These are phyloP conservation scores for Candida krabiensis DNA, from an alignment of 805 yeast species.

Conservation along the genomic window DNA sequence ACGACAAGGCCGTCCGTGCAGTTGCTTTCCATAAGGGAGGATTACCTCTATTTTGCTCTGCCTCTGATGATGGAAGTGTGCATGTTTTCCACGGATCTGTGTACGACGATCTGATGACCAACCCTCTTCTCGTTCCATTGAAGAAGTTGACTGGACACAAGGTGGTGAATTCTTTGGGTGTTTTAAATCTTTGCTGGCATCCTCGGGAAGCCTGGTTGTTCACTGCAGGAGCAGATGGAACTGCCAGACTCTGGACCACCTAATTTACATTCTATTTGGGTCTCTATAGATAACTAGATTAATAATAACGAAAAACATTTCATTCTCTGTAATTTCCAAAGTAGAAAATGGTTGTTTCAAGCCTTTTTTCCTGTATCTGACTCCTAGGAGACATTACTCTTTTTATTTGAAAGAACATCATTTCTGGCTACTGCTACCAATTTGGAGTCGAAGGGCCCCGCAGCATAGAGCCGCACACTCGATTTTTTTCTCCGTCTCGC, in stretches of 20 bases:
- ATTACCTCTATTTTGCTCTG: slow-evolving; percentile 89
- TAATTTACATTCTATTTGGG: slow-evolving; percentile 29
- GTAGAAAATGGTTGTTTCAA: neutral
- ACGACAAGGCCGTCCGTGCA: slow-evolving; percentile 88
- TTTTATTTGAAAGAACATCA: too few species aligned
- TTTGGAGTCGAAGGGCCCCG: neutral
- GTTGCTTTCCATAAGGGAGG: slow-evolving; percentile 83
- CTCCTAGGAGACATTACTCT: neutral
- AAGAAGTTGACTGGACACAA: slow-evolving; percentile 92
- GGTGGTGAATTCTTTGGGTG: slow-evolving; percentile 77
- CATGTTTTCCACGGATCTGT: slow-evolving; percentile 97
- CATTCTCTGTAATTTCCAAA: too few species aligned
- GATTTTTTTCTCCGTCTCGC: too few species aligned
- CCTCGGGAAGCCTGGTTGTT: slow-evolving; percentile 98
- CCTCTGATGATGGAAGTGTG: slow-evolving; percentile 90
- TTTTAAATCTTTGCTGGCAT: slow-evolving; percentile 88
- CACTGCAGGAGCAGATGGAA: slow-evolving; percentile 95
- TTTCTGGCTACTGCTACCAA: neutral
- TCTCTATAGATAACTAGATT: neutral
- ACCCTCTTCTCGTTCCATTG: slow-evolving; percentile 93
- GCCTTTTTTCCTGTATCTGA: neutral
- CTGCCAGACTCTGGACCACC: slow-evolving; percentile 96
- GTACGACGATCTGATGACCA: slow-evolving; percentile 91
- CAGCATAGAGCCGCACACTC: neutral
- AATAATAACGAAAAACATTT: neutral